Evolutionary conservation across 2,329 filamentous ascomycete genomes (phyloP), one percentile per base, ranked within the genome.

Genomic region (Colletotrichum spaethianum): DNA sequence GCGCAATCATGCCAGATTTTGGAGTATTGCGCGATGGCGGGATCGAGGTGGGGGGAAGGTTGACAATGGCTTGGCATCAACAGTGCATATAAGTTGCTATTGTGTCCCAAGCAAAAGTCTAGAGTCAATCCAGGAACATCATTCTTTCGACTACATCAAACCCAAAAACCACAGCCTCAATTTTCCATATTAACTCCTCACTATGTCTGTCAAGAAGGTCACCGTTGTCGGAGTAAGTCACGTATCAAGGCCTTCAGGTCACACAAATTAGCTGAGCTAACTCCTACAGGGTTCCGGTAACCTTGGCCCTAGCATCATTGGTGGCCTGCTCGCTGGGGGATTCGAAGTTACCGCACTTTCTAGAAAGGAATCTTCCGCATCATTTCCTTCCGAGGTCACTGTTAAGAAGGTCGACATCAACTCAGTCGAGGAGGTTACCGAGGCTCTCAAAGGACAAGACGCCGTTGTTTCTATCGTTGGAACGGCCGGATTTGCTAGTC

Each of bases 291-390:
- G 77, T 20, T 77, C 78, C 2, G 81, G 81, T 57, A 79, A 76
- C 67, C 74, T 83, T 23, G 82, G 82, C 46, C 72, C 65, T 14
- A 67, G 74, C 28, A 76, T 83, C 31, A 74, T 82, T 44, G 28
- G 65, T 40, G 78, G 77, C 40, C 79, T 83, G n/a, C 56, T 82
- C 33, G 67, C 75, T 4, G 76, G 77, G 8, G 80, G 79, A 62
- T 89, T 90, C 82, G 82, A 83, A 46, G 82, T 89, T 52, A 88
- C 87, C 23, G 82, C 87, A 16, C 81, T 91, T 40, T 86, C 85
- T 46, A 86, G 89, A 26, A 76, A 78, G 26, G 79, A 82, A 48
- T 88, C 86, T 5, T 76, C 75, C 9, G 76, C 78, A 36, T 78
- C 78, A 0, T 77, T 80, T 67, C 82, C 83, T 1, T 63, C 79